Conservation (phyloP, 108 stramenopile genomes). For the Cyclotella sp. region DNA sequence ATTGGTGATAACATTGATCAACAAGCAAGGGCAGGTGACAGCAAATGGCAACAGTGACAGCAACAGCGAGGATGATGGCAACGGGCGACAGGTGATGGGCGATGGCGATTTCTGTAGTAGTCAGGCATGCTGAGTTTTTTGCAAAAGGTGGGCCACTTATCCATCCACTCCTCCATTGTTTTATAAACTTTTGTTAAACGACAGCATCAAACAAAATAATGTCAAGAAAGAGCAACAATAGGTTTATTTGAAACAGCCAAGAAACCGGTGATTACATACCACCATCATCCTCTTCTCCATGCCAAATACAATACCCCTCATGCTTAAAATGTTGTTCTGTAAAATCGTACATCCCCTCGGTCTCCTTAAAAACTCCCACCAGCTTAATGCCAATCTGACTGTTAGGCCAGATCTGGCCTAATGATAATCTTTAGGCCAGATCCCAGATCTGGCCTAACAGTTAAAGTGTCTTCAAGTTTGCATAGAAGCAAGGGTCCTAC, state of each 20-base stretch:
- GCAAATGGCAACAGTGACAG: no score
- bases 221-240: not conserved
- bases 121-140: constrained; percentile 24
- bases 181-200: constrained; percentile 15
- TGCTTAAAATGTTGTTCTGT: constrained; percentile 55
- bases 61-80: no score
- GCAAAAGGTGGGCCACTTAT: constrained; percentile 38
- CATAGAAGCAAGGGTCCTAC: no score
- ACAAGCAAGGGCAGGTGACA: no score
- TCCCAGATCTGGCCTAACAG: no score
- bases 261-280: constrained; percentile 22
- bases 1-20: no score
- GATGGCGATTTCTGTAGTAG: constrained; percentile 29
- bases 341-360: constrained; percentile 44
- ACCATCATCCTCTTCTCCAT: constrained; percentile 21
- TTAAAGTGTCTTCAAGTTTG: no score
- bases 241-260: not conserved
- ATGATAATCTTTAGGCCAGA: no score
- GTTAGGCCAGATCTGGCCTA: no score
- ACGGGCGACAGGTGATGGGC: no score
- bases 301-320: constrained; percentile 56
- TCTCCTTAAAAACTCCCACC: constrained; percentile 53
- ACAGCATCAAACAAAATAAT: not conserved
- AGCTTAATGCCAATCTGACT: constrained; percentile 30
- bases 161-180: constrained; percentile 42